Base-by-base conservation (phyloP, 495 filamentous ascomycete genomes). In the Lepraria neglecta region DNA sequence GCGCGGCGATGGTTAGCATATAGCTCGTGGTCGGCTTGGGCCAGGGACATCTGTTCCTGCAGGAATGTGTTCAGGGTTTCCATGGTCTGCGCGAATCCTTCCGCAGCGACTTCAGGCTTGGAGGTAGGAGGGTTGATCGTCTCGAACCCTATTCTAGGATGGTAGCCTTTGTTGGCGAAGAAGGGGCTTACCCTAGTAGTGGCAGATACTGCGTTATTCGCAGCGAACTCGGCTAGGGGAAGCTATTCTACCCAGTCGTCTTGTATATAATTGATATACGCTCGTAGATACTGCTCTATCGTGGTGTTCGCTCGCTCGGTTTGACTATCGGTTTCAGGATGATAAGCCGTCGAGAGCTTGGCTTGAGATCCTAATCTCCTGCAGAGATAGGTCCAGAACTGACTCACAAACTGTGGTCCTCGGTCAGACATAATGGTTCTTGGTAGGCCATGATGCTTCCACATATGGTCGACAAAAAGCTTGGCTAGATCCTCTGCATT, bases 211-310 rank as follows among this genome's bases (percentile, higher is more conserved):
- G 19, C 6, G 27, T 67, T 64, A 50, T 67, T 65, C 19, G 42
- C 44, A 0, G 56, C 31, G 27, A 68, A 67, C 40, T 68, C 51
- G 0, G 63, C 60, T 1, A 46, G 4, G 2, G 60, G 60, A 19
- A 74, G 54, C 27, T 45, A 68, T 17, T 69, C 24, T 0, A 28
- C 44, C 66, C 67, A 74, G 53, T 75, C 62, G 33, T 70, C 63
- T 53, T 74, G 68, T 14, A 60, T 55, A 31, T 71, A 69, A 28
- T 64, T 64, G 0, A 62, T 42, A 35, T 58, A 75, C 27, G 35
- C 19, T 0, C 63, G 55, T 0, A 75, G 63, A 21, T 72, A 71
- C 11, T 64, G 64, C 60, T 72, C 62, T 35, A 72, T 63, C 0
- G 57, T 47, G 0, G 46, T 28, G 28, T 75, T 75, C 0, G 65